Percentiles rank a stretch among this genome's conserved stretches.
phyloP scores from a whole-genome alignment of 2,329 filamentous ascomycete species.

The Trichoderma semiorbis region DNA sequence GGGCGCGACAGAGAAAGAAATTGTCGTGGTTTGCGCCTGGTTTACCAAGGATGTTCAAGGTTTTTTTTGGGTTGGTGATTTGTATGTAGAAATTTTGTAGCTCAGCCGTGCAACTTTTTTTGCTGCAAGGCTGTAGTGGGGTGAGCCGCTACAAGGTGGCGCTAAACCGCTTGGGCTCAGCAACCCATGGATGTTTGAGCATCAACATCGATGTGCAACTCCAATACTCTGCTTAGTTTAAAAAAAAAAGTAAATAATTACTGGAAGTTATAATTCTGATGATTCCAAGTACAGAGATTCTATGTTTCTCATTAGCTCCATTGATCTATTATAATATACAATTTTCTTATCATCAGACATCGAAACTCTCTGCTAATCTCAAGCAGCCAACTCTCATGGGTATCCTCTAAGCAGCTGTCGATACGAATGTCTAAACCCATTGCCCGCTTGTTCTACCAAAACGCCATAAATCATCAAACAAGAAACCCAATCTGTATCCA shows the following conservation, averaged over 20 bases:
- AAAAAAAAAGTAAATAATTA: too few relatives aligned
- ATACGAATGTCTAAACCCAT: background rate
- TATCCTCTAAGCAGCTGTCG: background rate
- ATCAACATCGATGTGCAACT: background rate
- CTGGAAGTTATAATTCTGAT: background rate
- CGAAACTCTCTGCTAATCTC: background rate
- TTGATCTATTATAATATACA: background rate
- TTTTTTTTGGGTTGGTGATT: background rate
- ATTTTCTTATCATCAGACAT: too few relatives aligned
- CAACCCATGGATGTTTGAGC: background rate
- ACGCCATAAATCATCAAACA: background rate
- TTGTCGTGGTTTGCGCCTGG: background rate
- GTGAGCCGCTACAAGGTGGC: background rate
- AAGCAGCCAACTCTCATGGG: background rate
- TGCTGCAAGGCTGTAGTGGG: slow-evolving; percentile 24
- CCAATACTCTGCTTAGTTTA: too few relatives aligned
- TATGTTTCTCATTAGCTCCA: background rate
- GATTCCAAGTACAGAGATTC: background rate
- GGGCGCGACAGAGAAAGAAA: background rate
- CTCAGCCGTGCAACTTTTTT: slow-evolving; percentile 22
- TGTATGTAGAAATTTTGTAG: slow-evolving; percentile 21
- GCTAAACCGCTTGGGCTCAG: background rate
- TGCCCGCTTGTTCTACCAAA: background rate
- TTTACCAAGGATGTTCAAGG: background rate
- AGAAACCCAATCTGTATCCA: background rate